phyloP scores from a whole-genome alignment of 768 basidiomycete species.

The Naganishia friedmannii region DNA sequence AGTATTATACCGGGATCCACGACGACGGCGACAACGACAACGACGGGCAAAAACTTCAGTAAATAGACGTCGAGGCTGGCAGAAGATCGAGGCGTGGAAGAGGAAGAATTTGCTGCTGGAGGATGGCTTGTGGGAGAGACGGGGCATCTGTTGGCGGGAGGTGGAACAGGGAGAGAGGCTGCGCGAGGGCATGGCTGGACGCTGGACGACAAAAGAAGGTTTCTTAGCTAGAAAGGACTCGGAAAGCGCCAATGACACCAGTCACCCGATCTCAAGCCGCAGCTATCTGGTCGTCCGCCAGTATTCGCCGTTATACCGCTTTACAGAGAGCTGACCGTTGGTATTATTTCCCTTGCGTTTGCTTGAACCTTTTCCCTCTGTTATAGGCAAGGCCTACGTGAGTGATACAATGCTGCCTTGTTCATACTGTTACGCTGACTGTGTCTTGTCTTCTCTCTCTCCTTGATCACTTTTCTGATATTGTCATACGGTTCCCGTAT shows the following conservation, averaged over 20 bases:
- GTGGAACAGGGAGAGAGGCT: no score
- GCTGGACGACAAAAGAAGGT: neutral
- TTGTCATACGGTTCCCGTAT: neutral
- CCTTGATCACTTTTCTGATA: neutral
- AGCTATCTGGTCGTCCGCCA: neutral
- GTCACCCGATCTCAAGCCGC: no score
- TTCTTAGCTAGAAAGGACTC: neutral
- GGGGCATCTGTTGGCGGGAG: neutral
- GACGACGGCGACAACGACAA: neutral
- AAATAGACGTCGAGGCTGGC: neutral
- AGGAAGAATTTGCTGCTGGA: neutral
- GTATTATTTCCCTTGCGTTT: neutral
- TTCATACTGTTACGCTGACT: neutral
- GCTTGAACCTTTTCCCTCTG: neutral
- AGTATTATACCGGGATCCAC: neutral
- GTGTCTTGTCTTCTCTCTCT: no score
- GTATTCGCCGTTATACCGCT: neutral
- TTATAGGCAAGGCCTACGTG: conserved; percentile 74
- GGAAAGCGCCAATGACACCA: no score
- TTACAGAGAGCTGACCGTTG: conserved; percentile 6
- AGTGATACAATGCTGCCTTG: conserved; percentile 50
- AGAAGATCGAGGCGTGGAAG: neutral
- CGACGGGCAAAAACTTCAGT: neutral
- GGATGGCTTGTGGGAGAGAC: no score
- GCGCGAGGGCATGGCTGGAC: neutral